phyloP scores from a whole-genome alignment of 441 rosid species.

The Rhodomyrtus psidioides region DNA sequence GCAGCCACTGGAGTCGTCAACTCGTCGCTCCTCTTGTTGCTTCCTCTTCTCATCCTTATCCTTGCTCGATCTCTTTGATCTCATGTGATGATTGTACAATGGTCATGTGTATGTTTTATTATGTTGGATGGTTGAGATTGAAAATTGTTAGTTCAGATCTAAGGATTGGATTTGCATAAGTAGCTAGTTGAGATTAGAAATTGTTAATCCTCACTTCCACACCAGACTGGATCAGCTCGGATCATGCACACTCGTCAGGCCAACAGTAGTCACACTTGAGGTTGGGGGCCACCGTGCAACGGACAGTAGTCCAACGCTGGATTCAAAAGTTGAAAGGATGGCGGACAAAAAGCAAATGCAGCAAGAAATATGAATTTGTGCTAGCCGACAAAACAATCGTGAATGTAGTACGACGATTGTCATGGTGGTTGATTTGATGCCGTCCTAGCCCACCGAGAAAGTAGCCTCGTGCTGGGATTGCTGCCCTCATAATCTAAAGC shows the following conservation, averaged over 20 bases:
- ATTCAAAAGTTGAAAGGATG: not conserved
- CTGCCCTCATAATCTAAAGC: not conserved
- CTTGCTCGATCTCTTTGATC: too few species aligned
- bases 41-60: too few species aligned
- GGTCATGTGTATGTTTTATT: too few species aligned
- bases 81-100: too few species aligned
- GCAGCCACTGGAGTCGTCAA: too few species aligned
- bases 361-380: not conserved
- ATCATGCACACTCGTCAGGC: not conserved
- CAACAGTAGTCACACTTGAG: not conserved
- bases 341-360: not conserved
- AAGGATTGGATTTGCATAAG: too few species aligned
- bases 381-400: rapidly evolving
- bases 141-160: too few species aligned
- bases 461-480: not conserved
- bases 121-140: too few species aligned
- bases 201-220: too few species aligned
- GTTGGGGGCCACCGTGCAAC: not conserved
- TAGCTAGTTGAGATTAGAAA: too few species aligned
- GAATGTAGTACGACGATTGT: not conserved
- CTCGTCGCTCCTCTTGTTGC: too few species aligned
- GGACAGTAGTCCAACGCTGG: not conserved
- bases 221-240: too few species aligned
- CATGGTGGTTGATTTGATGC: not conserved
- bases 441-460: not conserved